Conservation (phyloP, 2,329 filamentous ascomycete species). For the Coniochaeta pulveracea region DNA sequence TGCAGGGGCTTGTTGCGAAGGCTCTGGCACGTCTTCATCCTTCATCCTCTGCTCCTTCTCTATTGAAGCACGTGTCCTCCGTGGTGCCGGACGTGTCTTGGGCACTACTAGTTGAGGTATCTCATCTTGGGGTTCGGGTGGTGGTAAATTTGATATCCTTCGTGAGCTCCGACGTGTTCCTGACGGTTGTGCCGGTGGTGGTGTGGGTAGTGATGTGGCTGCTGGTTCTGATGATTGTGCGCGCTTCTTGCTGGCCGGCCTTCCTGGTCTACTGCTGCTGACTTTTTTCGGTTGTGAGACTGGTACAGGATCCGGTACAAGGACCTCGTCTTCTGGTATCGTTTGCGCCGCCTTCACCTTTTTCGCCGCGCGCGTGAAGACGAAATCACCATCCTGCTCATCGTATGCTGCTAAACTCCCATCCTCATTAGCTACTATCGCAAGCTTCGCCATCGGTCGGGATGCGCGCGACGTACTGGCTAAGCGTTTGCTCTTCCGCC, state of each 20-base stretch:
- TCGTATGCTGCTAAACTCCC: conserved; percentile 37
- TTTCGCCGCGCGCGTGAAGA: conserved; percentile 60
- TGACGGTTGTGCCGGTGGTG: conserved; percentile 8
- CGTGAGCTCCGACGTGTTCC: conserved; percentile 17
- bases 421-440: too few relatives aligned
- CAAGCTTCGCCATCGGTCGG: too few relatives aligned
- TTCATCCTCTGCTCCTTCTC: conserved; percentile 22
- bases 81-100: conserved; percentile 27
- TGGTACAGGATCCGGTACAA: conserved; percentile 23
- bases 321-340: conserved; percentile 22
- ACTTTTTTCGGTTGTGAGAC: conserved; percentile 23
- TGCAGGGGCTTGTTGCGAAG: too few relatives aligned
- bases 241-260: conserved; percentile 16
- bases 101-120: conserved; percentile 18
- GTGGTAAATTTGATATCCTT: conserved; percentile 27
- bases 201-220: too few relatives aligned
- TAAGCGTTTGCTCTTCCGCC: conserved; percentile 52
- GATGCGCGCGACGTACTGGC: conserved; percentile 36
- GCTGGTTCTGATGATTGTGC: too few relatives aligned
- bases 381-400: conserved; percentile 68
- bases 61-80: conserved; percentile 30
- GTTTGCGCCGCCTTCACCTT: conserved; percentile 42
- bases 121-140: conserved; percentile 21
- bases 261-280: conserved; percentile 18
- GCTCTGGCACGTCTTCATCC: conserved; percentile 8